These are phyloP conservation scores for Tardiomyces digboiensis DNA, from an alignment of 1,139 yeast species.

Conservation along the genomic window DNA sequence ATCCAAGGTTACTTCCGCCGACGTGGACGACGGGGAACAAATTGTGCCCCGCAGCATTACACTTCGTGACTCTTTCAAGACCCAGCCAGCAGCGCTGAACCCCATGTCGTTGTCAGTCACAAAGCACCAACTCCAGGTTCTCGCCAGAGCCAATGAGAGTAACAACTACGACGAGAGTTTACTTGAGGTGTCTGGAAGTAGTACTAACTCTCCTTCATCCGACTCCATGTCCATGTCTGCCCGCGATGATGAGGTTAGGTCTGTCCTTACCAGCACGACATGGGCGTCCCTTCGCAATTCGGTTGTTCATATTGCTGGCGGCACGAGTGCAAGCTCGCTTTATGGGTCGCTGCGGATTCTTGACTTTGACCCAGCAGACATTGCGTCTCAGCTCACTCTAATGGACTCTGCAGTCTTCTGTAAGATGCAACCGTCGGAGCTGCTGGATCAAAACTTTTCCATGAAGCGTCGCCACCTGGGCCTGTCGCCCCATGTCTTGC, in stretches of 20 bases:
- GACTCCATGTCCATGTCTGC: constrained; percentile 2
- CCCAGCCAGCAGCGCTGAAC: neutral
- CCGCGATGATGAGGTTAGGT: constrained; percentile 5
- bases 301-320: constrained; percentile 2
- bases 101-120: constrained; percentile 2
- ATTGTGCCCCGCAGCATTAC: neutral
- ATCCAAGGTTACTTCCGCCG: constrained; percentile 11
- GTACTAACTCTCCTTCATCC: neutral
- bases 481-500: constrained; percentile 64
- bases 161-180: constrained; percentile 9
- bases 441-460: constrained; percentile 64
- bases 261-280: constrained; percentile 3
- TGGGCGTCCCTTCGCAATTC: constrained; percentile 7
- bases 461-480: constrained; percentile 49
- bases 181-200: neutral
- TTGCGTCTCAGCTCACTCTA: constrained; percentile 78
- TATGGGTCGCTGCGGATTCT: constrained; percentile 28
- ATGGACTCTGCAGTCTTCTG: constrained; percentile 70
- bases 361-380: constrained; percentile 69
- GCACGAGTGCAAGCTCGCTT: constrained; percentile 1
- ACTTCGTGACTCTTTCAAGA: neutral
- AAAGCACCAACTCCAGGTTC: constrained; percentile 9
- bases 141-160: constrained; percentile 9
- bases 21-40: constrained; percentile 3
- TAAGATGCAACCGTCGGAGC: constrained; percentile 58